A percentile compares a stretch with the other conserved stretches of the same genome.
Conservation (phyloP, 83 land plant species). For the Picea abies region DNA sequence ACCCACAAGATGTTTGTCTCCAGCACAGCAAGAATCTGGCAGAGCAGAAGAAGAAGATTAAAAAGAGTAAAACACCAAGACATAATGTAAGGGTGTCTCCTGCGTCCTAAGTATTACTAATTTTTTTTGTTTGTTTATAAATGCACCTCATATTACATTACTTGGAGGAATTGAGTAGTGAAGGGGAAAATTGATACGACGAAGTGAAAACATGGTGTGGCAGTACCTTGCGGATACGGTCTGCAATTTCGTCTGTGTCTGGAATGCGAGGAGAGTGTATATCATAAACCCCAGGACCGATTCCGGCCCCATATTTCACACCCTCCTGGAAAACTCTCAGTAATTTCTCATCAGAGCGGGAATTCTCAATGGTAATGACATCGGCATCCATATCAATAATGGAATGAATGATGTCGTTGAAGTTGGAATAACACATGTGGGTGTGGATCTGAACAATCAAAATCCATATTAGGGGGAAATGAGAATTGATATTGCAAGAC, state of each 20-base stretch:
- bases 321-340: constrained; percentile 58
- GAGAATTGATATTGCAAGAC: background rate
- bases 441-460: constrained; percentile 50
- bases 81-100: background rate
- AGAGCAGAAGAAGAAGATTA: background rate
- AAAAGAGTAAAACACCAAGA: too few relatives aligned
- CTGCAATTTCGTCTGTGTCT: too few relatives aligned
- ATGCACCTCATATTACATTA: too few relatives aligned
- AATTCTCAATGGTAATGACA: constrained; percentile 31
- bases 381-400: constrained; percentile 33
- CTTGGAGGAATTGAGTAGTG: background rate
- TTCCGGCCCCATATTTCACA: too few relatives aligned
- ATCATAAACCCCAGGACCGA: too few relatives aligned
- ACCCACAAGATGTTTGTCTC: constrained; percentile 50
- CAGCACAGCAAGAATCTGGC: constrained; percentile 48
- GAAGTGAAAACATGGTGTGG: background rate
- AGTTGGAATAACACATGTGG: constrained; percentile 69
- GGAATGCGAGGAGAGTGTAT: too few relatives aligned
- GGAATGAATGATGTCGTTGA: background rate
- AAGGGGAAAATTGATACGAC: background rate
- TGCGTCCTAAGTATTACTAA: background rate
- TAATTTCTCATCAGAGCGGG: constrained; percentile 60
- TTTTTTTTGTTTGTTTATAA: background rate
- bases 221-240: too few relatives aligned
- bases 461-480: background rate